Percentiles rank a stretch among this genome's conserved stretches.
phyloP scores from a whole-genome alignment of 2,329 filamentous ascomycete species.

The Trichoderma sp. region DNA sequence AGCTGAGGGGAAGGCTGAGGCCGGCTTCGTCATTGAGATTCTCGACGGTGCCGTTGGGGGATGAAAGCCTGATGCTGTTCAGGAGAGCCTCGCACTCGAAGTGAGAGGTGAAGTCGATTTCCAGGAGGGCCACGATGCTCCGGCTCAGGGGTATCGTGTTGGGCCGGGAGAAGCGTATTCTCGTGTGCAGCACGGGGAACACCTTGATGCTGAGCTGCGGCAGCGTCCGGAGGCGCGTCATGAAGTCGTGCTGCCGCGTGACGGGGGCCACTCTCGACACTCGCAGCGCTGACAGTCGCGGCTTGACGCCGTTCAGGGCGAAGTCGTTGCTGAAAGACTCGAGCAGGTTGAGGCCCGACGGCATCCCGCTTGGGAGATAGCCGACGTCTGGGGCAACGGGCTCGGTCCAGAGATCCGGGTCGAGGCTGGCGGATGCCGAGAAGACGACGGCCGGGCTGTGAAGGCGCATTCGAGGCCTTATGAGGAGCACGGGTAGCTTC shows the following conservation, averaged over 20 bases:
- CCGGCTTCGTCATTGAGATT: slow-evolving; percentile 52
- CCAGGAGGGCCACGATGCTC: slow-evolving; percentile 65
- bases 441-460: slow-evolving; percentile 66
- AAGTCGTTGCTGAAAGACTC: slow-evolving; percentile 68
- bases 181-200: slow-evolving; percentile 67
- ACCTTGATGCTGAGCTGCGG: slow-evolving; percentile 61
- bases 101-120: slow-evolving; percentile 70
- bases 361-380: slow-evolving; percentile 66
- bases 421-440: slow-evolving; percentile 57
- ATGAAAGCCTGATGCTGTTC: slow-evolving; percentile 53
- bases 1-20: slow-evolving; percentile 53
- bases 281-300: slow-evolving; percentile 67
- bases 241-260: slow-evolving; percentile 57
- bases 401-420: slow-evolving; percentile 41
- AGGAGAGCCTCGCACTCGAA: slow-evolving; percentile 65
- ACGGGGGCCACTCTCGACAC: slow-evolving; percentile 72
- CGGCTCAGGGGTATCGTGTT: slow-evolving; percentile 55
- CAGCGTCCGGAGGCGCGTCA: slow-evolving; percentile 62
- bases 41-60: slow-evolving; percentile 58
- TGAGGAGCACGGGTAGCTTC: slow-evolving; percentile 58
- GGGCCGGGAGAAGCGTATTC: slow-evolving; percentile 67
- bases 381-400: slow-evolving; percentile 44
- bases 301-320: slow-evolving; percentile 57
- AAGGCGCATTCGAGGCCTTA: slow-evolving; percentile 60
- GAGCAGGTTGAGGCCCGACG: slow-evolving; percentile 72